Conservation (phyloP, 2,329 filamentous ascomycete genomes). For the Cyphellophora attinorum region DNA sequence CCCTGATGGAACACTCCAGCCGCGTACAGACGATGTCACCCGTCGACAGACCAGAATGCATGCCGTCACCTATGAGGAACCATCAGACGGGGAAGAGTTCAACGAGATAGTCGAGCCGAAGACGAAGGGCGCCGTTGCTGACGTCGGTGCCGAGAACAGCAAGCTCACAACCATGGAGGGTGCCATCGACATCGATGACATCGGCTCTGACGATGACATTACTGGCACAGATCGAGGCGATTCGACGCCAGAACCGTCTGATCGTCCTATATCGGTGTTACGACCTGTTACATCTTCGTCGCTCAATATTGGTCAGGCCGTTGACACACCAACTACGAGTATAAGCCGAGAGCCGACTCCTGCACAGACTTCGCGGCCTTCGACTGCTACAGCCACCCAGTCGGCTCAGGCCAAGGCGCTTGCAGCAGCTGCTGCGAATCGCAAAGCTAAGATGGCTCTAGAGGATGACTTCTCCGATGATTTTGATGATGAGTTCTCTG, state of each 20-base stretch:
- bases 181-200: slow-evolving; percentile 7
- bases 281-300: neutral
- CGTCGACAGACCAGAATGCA: slow-evolving; percentile 15
- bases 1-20: slow-evolving; percentile 9
- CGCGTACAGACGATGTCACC: slow-evolving; percentile 11
- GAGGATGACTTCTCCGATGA: slow-evolving; percentile 18
- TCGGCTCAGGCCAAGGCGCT: slow-evolving; percentile 2
- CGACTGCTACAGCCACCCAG: neutral
- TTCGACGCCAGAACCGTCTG: slow-evolving; percentile 1
- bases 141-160: neutral
- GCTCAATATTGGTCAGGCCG: too few relatives aligned
- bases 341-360: neutral
- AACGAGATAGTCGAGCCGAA: slow-evolving; percentile 7
- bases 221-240: neutral
- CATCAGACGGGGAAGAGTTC: slow-evolving; percentile 16
- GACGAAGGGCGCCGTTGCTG: too few relatives aligned
- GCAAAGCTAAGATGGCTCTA: slow-evolving; percentile 24
- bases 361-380: neutral
- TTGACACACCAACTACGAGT: neutral
- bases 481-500: slow-evolving; percentile 14
- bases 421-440: slow-evolving; percentile 21
- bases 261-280: neutral
- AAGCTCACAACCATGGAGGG: slow-evolving; percentile 6
- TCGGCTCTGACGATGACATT: slow-evolving; percentile 4
- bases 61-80: slow-evolving; percentile 15